A percentile compares a stretch with the other conserved stretches of the same genome.
Conservation (phyloP, 768 basidiomycete species). For the Termitomyces sp. region DNA sequence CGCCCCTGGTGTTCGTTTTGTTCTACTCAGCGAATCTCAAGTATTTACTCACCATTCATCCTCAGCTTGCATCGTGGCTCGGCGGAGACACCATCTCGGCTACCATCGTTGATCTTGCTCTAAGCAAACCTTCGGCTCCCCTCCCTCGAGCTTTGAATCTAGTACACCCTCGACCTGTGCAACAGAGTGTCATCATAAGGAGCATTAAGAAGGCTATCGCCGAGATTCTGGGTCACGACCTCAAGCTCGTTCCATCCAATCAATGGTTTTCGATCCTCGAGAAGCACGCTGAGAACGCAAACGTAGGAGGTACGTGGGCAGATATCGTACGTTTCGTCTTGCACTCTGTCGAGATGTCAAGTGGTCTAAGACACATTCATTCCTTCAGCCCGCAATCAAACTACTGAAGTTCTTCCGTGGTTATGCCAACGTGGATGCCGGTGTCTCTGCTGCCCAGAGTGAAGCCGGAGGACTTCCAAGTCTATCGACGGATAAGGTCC, state of each 20-base stretch:
- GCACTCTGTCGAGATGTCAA: neutral
- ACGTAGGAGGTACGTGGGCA: neutral
- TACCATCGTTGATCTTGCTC: constrained; percentile 22
- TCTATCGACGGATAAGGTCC: constrained; percentile 1
- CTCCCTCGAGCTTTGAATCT: constrained; percentile 20
- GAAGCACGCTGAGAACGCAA: constrained; percentile 1
- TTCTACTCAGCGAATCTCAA: neutral
- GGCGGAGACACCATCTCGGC: constrained; percentile 20
- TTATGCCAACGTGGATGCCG: constrained; percentile 11
- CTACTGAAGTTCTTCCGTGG: constrained; percentile 25
- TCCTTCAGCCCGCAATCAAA: constrained; percentile 28
- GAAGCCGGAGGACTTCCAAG: constrained; percentile 6
- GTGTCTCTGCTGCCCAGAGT: neutral
- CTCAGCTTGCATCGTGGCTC: constrained; percentile 24
- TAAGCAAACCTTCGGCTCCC: constrained; percentile 14
- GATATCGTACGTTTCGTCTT: constrained; percentile 2
- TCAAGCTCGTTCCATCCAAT: constrained; percentile 4
- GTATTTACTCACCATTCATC: neutral
- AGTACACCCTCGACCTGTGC: constrained; percentile 27
- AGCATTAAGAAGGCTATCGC: neutral
- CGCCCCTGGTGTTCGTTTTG: constrained; percentile 20
- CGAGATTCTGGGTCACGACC: neutral
- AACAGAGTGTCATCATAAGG: constrained; percentile 15
- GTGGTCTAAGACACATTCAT: neutral
- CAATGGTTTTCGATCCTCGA: constrained; percentile 16